These are phyloP conservation scores for Nidularia pulvinata DNA, from an alignment of 768 basidiomycete species.

Conservation along the genomic window DNA sequence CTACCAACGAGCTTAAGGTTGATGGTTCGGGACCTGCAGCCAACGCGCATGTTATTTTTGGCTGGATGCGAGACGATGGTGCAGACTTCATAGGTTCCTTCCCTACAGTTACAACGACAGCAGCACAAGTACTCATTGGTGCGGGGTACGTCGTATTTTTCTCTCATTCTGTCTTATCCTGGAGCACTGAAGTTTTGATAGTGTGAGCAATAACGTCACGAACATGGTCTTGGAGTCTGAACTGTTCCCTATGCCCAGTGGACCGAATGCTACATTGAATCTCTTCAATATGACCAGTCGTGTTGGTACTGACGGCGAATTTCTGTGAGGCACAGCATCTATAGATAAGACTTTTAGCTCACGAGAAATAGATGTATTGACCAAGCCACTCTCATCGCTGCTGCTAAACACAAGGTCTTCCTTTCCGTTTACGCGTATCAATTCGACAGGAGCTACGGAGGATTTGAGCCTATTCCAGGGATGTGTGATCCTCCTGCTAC, in stretches of 20 bases:
- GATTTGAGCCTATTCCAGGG: conserved; percentile 41
- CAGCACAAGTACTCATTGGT: conserved; percentile 7
- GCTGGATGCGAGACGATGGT: conserved; percentile 52
- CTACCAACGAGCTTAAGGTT: conserved; percentile 31
- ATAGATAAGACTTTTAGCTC: neutral
- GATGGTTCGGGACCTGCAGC: conserved; percentile 36
- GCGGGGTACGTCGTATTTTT: conserved; percentile 17
- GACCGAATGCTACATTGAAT: conserved; percentile 31
- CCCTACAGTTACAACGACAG: conserved; percentile 10
- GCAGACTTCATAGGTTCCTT: conserved; percentile 38
- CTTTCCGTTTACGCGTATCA: conserved; percentile 41
- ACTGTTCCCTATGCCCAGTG: conserved; percentile 37
- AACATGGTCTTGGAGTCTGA: conserved; percentile 11
- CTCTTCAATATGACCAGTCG: conserved; percentile 46
- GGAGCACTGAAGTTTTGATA: neutral
- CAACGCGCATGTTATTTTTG: conserved; percentile 44
- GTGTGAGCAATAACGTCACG: conserved; percentile 6
- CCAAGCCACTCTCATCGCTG: conserved; percentile 45
- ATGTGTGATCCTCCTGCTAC: conserved; percentile 42
- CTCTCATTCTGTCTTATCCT: neutral
- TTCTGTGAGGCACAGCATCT: conserved; percentile 21
- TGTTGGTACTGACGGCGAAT: conserved; percentile 42
- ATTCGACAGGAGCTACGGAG: conserved; percentile 44
- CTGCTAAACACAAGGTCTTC: conserved; percentile 37
- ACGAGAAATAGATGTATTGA: conserved; percentile 29